A percentile compares a stretch with the other conserved stretches of the same genome.
Conservation (phyloP, 352 stramenopile genomes). For the Phytophthora constricta region DNA sequence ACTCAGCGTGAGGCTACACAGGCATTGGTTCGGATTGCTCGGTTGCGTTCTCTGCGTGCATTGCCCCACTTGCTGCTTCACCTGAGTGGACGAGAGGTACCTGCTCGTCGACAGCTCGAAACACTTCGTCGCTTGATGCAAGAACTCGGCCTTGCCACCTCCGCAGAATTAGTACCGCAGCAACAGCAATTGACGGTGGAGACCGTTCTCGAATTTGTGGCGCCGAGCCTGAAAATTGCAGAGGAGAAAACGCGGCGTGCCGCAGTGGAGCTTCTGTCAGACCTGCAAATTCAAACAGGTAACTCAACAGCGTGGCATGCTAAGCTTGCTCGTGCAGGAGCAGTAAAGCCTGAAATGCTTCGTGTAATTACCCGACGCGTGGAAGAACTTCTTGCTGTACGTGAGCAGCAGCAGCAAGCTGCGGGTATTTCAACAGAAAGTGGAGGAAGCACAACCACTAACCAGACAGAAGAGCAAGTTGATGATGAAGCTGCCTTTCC, state of each 20-base stretch:
- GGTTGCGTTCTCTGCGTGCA: constrained; percentile 63
- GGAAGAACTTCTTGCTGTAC: constrained; percentile 65
- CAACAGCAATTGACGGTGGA: constrained; percentile 54
- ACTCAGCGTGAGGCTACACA: constrained; percentile 76
- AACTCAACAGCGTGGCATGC: constrained; percentile 33
- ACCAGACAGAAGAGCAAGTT: constrained; percentile 53
- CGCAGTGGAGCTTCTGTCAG: constrained; percentile 72
- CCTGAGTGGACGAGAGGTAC: constrained; percentile 64
- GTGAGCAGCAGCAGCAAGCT: constrained; percentile 44
- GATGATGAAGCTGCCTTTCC: constrained; percentile 43
- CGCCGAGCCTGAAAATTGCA: constrained; percentile 72
- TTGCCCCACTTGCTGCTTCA: constrained; percentile 69
- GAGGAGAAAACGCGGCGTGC: constrained; percentile 82
- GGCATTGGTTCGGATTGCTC: constrained; percentile 64
- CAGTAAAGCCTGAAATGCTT: constrained; percentile 79
- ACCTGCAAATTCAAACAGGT: constrained; percentile 45
- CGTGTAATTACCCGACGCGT: constrained; percentile 76
- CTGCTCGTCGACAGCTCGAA: constrained; percentile 60
- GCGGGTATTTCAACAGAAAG: constrained; percentile 24
- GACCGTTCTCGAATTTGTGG: constrained; percentile 71
- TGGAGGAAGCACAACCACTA: constrained; percentile 37
- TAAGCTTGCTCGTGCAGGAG: constrained; percentile 31
- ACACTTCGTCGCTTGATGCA: constrained; percentile 62
- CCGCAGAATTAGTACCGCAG: constrained; percentile 6
- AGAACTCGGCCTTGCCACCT: constrained; percentile 50